phyloP scores from a whole-genome alignment of 2,329 filamentous ascomycete species.

The Exophiala alcalophila region DNA sequence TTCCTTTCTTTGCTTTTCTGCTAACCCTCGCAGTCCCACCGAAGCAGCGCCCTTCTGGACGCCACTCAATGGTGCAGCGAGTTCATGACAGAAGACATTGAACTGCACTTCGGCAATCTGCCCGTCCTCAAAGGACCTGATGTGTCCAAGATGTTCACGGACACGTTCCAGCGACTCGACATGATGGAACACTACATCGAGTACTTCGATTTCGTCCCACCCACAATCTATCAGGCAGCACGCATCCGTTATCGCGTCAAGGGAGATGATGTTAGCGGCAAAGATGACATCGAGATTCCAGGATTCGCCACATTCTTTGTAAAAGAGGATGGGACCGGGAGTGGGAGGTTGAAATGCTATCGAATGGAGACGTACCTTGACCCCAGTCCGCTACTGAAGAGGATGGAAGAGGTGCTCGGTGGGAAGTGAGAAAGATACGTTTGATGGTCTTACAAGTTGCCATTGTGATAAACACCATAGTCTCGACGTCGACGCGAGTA shows the following conservation, averaged over 20 bases:
- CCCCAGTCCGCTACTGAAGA: slow-evolving; percentile 8
- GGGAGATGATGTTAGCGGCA: slow-evolving; percentile 9
- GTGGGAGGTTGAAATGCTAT: slow-evolving; percentile 9
- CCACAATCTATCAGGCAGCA: slow-evolving; percentile 23
- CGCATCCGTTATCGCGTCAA: slow-evolving; percentile 22
- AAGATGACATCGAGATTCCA: slow-evolving; percentile 17
- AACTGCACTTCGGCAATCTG: slow-evolving; percentile 22
- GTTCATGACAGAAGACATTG: slow-evolving; percentile 17
- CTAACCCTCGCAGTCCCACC: slow-evolving; percentile 12
- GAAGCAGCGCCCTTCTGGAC: slow-evolving; percentile 13
- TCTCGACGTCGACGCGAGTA: too few relatives aligned
- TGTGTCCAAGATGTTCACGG: slow-evolving; percentile 11
- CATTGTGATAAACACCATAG: too few relatives aligned
- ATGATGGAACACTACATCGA: slow-evolving; percentile 22
- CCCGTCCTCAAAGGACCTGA: slow-evolving; percentile 8
- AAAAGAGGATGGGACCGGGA: not conserved
- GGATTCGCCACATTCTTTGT: slow-evolving; percentile 18
- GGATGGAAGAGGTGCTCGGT: slow-evolving; percentile 6
- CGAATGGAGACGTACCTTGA: slow-evolving; percentile 15
- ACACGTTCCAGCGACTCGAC: slow-evolving; percentile 12
- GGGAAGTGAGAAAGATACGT: not conserved
- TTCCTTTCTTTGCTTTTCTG: not conserved
- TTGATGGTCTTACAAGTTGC: too few relatives aligned
- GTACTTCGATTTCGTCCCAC: slow-evolving; percentile 22
- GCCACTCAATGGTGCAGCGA: slow-evolving; percentile 16